These are phyloP conservation scores for Pythium coloratum DNA, from an alignment of 352 stramenopile species.

Conservation along the genomic window DNA sequence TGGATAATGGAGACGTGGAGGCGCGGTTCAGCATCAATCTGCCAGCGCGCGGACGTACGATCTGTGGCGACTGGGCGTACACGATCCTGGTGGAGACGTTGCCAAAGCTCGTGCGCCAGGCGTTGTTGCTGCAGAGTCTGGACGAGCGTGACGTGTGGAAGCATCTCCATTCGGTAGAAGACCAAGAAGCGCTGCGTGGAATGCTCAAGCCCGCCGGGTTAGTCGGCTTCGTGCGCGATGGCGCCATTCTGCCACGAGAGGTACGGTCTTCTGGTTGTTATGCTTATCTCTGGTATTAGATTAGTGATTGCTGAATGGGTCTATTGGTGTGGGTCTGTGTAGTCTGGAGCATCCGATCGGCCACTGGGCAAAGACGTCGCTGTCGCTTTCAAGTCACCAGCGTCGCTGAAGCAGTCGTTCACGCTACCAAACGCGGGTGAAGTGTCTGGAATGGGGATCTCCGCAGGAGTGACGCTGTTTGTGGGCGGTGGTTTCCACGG, in stretches of 20 bases:
- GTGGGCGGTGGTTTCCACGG: conserved; percentile 97
- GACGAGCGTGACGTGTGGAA: conserved; percentile 64
- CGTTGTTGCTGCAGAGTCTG: conserved; percentile 78
- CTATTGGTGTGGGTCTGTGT: not conserved
- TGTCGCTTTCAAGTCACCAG: conserved; percentile 85
- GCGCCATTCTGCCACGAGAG: conserved; percentile 90
- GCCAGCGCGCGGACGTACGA: conserved; percentile 90
- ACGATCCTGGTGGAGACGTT: conserved; percentile 92
- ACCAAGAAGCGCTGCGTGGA: conserved; percentile 89
- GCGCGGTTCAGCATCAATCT: conserved; percentile 96
- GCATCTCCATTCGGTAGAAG: conserved; percentile 92
- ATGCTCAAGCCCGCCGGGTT: conserved; percentile 83
- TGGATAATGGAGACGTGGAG: conserved; percentile 81
- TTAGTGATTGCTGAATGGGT: not conserved
- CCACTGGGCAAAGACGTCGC: conserved; percentile 44
- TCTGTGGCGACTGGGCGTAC: conserved; percentile 92
- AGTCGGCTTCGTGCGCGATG: conserved; percentile 93
- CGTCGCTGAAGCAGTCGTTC: conserved; percentile 80
- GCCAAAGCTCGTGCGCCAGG: conserved; percentile 78
- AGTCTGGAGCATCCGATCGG: conserved; percentile 62
- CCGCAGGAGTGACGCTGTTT: conserved; percentile 93
- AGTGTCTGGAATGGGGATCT: conserved; percentile 94
- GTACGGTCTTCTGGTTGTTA: conserved; percentile 7
- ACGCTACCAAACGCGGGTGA: conserved; percentile 81
- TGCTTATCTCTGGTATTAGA: not conserved